Base-by-base conservation (phyloP, 176 grass and related monocot species). In the Luzula sylvatica region DNA sequence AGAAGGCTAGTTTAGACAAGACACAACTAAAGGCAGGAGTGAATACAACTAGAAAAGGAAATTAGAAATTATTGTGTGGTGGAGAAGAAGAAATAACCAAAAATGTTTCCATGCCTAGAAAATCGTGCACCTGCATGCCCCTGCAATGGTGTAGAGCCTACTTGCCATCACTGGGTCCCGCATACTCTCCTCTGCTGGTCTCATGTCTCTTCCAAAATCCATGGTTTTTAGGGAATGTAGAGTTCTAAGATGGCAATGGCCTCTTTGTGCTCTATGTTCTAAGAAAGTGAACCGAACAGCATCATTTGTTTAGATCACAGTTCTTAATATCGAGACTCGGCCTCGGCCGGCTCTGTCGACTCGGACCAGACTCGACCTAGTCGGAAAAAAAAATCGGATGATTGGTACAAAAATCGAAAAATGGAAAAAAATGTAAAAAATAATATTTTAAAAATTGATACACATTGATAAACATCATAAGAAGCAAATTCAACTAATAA, bases 91-190 rank as follows among this genome's bases (percentile, higher is more conserved):
- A 44, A 41, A 9, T 6, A 59, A 59, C 56, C 41, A 18, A 28
- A 28, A 15, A 28, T 1, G 8, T 47, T 26, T 30, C 26, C 26
- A 44, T 62, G 38, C 41, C 41, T 69, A 48, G 51, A 38, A 56
- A 69, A 11, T 69, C 65, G 65, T 53, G 65, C 65, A 12, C n/a
- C 51, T 32, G 65, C 48, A 54, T 40, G 32, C 49, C 35, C 39
- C 51, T 51, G 45, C 47, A 53, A 7, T 41, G 13, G 40, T 15
- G 22, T 42, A 35, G n/a, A 32, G 65, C 23, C 20, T 12, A 28
- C 30, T 44, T 45, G 27, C 22, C 38, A 29, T 29, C 5, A 26
- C 15, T 43, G 52, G 35, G 65, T 44, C 65, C 52, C 40, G 16
- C 30, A 42, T 27, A 15, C 32, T 26, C 17, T 56, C 65, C 23